These are phyloP conservation scores for Euphorbia celastroides DNA, from an alignment of 441 rosid genomes.

Conservation along the genomic window DNA sequence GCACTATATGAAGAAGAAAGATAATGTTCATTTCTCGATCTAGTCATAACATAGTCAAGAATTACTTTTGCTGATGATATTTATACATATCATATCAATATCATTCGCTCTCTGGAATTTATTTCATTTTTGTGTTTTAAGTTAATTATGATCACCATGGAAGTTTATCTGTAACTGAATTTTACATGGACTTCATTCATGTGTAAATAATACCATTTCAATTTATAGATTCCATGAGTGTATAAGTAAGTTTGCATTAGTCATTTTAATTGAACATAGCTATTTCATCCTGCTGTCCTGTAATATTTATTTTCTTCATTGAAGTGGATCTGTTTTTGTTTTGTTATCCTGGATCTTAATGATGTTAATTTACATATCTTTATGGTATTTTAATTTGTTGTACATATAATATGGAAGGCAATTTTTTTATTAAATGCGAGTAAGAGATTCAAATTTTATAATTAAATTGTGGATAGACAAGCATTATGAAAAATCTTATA, in stretches of 20 bases:
- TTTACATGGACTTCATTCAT: not conserved
- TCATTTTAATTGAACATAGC: not conserved
- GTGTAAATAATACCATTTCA: not conserved
- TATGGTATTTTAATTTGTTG: not conserved
- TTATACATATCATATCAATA: not conserved
- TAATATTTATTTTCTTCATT: not conserved
- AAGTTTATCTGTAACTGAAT: not conserved
- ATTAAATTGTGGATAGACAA: not conserved
- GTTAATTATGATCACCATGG: not conserved
- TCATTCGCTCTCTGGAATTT: not conserved
- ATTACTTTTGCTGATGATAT: not conserved
- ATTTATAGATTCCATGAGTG: not conserved
- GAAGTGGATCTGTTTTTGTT: not conserved
- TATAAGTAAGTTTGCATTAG: not conserved
- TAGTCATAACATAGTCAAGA: not conserved
- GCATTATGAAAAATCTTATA: not conserved
- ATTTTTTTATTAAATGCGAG: not conserved
- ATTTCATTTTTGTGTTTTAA: not conserved
- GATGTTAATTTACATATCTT: not conserved
- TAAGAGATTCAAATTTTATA: not conserved
- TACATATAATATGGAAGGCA: not conserved
- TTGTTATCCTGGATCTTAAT: not conserved
- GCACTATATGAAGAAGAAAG: not conserved
- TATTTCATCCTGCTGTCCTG: not conserved
- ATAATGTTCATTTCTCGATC: not conserved